Evolutionary conservation across 495 filamentous ascomycete genomes (phyloP).

Genomic region (Tetracladium setigerum): DNA sequence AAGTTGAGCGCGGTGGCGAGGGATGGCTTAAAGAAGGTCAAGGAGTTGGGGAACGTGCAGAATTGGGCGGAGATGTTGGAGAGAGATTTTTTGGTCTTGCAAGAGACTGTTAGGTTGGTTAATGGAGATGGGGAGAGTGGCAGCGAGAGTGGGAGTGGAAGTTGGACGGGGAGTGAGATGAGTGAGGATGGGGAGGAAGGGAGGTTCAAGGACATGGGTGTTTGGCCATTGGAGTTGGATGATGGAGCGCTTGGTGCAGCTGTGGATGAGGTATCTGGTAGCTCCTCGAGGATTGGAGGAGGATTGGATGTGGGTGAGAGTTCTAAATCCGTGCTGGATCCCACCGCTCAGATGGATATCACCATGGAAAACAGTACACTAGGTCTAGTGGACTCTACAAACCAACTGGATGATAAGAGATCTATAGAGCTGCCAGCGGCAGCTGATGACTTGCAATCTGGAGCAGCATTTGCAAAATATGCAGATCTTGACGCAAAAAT

Average conservation of each 20-base stretch:
- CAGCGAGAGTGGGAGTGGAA: slow-evolving; percentile 24
- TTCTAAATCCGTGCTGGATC: too few species aligned
- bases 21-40: slow-evolving; percentile 62
- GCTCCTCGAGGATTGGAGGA: too few species aligned
- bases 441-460: too few species aligned
- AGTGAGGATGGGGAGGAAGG: slow-evolving; percentile 11
- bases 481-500: background rate
- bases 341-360: too few species aligned
- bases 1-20: slow-evolving; percentile 61
- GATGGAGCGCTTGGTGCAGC: too few species aligned
- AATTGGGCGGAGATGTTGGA: slow-evolving; percentile 98
- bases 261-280: too few species aligned
- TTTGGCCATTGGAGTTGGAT: slow-evolving; percentile 22
- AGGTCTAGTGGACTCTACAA: too few species aligned
- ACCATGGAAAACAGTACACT: too few species aligned
- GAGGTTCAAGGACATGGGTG: slow-evolving; percentile 9
- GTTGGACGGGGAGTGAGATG: slow-evolving; percentile 21
- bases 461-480: too few species aligned
- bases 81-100: slow-evolving; percentile 77
- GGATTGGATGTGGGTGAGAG: too few species aligned
- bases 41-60: slow-evolving; percentile 93
- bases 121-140: slow-evolving; percentile 26
- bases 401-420: too few species aligned
- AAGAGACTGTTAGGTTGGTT: slow-evolving; percentile 73
- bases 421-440: too few species aligned